phyloP scores from a whole-genome alignment of 2,329 filamentous ascomycete genomes.

The Thyridium curvatum region DNA sequence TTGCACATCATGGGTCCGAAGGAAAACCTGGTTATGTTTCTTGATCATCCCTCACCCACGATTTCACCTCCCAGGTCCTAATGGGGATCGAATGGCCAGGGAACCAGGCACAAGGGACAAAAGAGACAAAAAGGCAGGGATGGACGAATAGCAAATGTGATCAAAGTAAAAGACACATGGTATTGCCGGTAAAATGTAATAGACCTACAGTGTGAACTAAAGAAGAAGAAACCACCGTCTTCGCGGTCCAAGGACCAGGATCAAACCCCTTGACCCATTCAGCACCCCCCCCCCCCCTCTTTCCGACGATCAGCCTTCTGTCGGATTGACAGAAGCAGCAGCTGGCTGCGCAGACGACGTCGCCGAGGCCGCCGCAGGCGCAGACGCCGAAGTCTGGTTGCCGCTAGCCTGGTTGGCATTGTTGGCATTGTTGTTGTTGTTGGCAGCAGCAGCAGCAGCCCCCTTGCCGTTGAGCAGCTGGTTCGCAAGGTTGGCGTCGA shows the following conservation, averaged over 20 bases:
- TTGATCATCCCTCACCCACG: too few relatives aligned
- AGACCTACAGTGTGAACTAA: not conserved
- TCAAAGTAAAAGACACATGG: too few relatives aligned
- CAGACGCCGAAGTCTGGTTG: not conserved
- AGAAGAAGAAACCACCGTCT: not conserved
- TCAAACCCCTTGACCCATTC: not conserved
- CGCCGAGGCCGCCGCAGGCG: not conserved
- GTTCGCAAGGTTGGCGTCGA: constrained; percentile 6
- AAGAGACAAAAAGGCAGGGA: too few relatives aligned
- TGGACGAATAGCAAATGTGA: too few relatives aligned
- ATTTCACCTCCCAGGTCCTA: too few relatives aligned
- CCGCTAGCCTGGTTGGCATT: not conserved
- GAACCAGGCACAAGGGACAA: too few relatives aligned
- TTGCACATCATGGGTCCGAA: too few relatives aligned
- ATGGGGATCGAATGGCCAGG: too few relatives aligned
- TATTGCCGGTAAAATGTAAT: too few relatives aligned
- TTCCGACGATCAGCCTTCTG: not conserved
- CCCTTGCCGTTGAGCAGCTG: not conserved
- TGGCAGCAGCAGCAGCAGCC: too few relatives aligned
- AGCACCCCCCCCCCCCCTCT: not conserved
- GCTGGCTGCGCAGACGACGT: not conserved
- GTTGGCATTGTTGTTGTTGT: not conserved
- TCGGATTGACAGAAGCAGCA: too few relatives aligned
- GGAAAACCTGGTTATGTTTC: too few relatives aligned
- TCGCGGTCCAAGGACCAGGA: not conserved